Conservation (phyloP, 2,329 filamentous ascomycete genomes). For the Colletotrichum ledebouriae region DNA sequence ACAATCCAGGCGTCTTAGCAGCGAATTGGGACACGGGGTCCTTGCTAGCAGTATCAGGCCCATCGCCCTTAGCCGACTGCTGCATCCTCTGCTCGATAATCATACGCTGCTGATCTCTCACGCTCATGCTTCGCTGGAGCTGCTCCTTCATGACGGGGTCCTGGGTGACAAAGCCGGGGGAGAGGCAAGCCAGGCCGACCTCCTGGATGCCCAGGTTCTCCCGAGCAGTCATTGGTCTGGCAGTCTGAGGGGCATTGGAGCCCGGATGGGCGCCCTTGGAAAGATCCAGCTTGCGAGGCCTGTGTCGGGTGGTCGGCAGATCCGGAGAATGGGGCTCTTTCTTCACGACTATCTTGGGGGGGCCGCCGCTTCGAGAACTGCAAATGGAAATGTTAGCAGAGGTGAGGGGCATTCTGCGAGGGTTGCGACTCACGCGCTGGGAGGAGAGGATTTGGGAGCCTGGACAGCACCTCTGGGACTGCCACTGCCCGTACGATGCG, state of each 20-base stretch:
- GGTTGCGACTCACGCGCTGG: constrained; percentile 66
- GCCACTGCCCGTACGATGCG: constrained; percentile 65
- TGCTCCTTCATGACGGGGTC: constrained; percentile 98
- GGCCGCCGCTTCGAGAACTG: constrained; percentile 66
- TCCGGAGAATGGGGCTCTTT: constrained; percentile 94
- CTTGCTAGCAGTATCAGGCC: constrained; percentile 67
- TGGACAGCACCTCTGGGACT: constrained; percentile 63
- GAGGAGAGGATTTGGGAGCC: constrained; percentile 67
- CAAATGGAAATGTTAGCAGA: constrained; percentile 25
- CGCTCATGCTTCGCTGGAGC: constrained; percentile 91
- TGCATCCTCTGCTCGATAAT: constrained; percentile 94
- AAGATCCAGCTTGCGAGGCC: constrained; percentile 83
- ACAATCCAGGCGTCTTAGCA: constrained; percentile 80
- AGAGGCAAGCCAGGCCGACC: constrained; percentile 93
- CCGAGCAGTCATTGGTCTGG: constrained; percentile 82
- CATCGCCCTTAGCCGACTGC: constrained; percentile 83
- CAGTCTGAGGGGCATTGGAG: constrained; percentile 69
- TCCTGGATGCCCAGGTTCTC: constrained; percentile 89
- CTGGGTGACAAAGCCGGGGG: constrained; percentile 94
- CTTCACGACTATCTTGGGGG: constrained; percentile 91
- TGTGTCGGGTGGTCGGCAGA: constrained; percentile 77
- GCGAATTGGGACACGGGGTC: constrained; percentile 63
- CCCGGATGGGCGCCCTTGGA: constrained; percentile 71
- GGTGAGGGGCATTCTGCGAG: constrained; percentile 21
- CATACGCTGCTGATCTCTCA: constrained; percentile 92